These are phyloP conservation scores for Cairneyella variabilis DNA, from an alignment of 495 filamentous ascomycete genomes.

Conservation along the genomic window DNA sequence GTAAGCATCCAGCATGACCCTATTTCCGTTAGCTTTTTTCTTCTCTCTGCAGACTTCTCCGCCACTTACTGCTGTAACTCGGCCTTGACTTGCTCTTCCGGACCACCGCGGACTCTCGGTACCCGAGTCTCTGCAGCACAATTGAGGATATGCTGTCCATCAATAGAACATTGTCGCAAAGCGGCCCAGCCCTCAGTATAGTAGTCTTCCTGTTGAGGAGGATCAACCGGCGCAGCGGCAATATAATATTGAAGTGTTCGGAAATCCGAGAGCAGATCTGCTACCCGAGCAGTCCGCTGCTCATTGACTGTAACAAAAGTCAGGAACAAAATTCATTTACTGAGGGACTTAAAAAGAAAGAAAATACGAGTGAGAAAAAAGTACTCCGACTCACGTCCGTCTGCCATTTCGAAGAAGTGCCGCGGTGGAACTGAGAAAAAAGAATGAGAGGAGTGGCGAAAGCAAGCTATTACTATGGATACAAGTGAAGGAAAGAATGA, in stretches of 20 bases:
- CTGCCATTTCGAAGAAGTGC: constrained; percentile 28
- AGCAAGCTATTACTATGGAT: constrained; percentile 18
- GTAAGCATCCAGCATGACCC: constrained; percentile 73
- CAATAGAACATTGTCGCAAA: constrained; percentile 68
- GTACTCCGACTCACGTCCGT: constrained; percentile 29
- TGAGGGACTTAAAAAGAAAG: constrained; percentile 25
- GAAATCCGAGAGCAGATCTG: constrained; percentile 83
- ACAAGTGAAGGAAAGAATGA: constrained; percentile 25
- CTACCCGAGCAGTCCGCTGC: constrained; percentile 73
- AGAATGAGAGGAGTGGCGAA: constrained; percentile 12
- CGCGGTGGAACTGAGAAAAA: constrained; percentile 18
- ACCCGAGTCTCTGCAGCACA: constrained; percentile 61
- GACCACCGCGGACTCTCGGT: constrained; percentile 49
- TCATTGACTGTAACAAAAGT: constrained; percentile 66
- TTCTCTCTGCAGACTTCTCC: too few relatives aligned
- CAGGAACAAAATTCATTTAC: constrained; percentile 31
- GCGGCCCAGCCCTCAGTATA: constrained; percentile 75
- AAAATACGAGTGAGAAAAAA: constrained; percentile 28
- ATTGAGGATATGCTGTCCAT: constrained; percentile 71
- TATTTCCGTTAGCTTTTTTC: too few relatives aligned
- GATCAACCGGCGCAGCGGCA: constrained; percentile 59
- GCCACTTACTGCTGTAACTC: constrained; percentile 67
- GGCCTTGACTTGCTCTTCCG: constrained; percentile 66
- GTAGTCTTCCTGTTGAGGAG: constrained; percentile 60
- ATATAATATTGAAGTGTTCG: constrained; percentile 78